A percentile compares a stretch with the other conserved stretches of the same genome.
These are phyloP conservation scores for Diophrys appendiculata DNA, from an alignment of 73 alveolate genomes.

Conservation along the genomic window DNA sequence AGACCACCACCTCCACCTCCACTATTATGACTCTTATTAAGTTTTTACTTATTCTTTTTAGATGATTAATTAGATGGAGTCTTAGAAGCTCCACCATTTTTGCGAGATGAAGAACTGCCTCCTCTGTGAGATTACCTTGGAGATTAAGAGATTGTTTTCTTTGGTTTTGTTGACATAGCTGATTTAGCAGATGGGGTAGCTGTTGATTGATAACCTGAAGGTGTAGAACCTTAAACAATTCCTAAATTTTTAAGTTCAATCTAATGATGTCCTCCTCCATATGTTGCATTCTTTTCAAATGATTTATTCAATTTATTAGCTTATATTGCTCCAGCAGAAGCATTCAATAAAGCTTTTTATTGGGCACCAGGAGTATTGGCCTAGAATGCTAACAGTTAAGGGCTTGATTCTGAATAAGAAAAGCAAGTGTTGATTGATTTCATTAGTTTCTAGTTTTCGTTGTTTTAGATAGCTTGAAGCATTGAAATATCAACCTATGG, in stretches of 20 bases:
- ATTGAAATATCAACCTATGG: too few relatives aligned
- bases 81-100: conserved; percentile 10
- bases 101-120: background rate
- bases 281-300: conserved; percentile 12
- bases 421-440: conserved; percentile 44
- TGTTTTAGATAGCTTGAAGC: too few relatives aligned
- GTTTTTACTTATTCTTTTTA: background rate
- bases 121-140: conserved; percentile 7
- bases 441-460: conserved; percentile 38
- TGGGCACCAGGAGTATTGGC: background rate
- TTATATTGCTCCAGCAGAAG: background rate
- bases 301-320: conserved; percentile 15
- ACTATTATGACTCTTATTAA: background rate
- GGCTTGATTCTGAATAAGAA: conserved; percentile 7
- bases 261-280: too few relatives aligned
- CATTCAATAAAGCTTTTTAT: background rate
- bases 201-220: too few relatives aligned
- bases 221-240: too few relatives aligned
- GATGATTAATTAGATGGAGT: background rate
- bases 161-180: background rate
- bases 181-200: too few relatives aligned
- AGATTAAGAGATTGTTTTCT: background rate
- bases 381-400: background rate
- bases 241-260: too few relatives aligned
- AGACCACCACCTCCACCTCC: background rate